Evolutionary conservation across 805 yeast species (phyloP), one percentile per base, ranked within the genome.

Genomic region (Torulaspora gathmanii): DNA sequence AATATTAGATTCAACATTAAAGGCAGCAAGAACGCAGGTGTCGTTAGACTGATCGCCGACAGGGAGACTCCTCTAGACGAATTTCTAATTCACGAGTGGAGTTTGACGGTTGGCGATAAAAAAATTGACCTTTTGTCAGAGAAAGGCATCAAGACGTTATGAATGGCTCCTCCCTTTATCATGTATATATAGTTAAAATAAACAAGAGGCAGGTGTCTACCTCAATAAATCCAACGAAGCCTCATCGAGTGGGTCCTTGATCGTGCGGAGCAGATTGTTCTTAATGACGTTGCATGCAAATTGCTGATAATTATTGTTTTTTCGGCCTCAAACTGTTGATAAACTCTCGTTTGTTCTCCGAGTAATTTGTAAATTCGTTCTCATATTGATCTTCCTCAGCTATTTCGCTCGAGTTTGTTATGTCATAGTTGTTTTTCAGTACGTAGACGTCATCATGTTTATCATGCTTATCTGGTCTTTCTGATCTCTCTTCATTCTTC

Each of bases 1-100:
- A 84, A 91, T 62, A 78, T 93, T 51, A 64, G 65, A 23, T 89
- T 88, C 56, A 67, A 73, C 28, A 85, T 88, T 29, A 73, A 74
- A 54, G 99, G 98, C 9, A 75, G 75, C 42, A 73, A 74, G 53
- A 73, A 70, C 13, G 59, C 65, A 4, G 82, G 78, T 13, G 71
- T 75, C 51, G 77, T 79, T 33, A 72, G 63, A 49, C 75, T 93
- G 62, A 75, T 77, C 47, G 95, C 96, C n/a, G 75, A 75, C 45
- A 77, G 91, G 63, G 78, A 76, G 31, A 72, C 78, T 41, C 75
- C 77, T 51, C 69, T 70, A 37, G 79, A 78, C 31, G 78, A 75
- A 38, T 85, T 82, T 59, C 63, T 68, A 17, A 80, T 84, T 42
- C 70, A 71, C 15, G 78, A 77, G 50, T 85, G 93, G 91, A 71